Evolutionary conservation across 2,329 filamentous ascomycete species (phyloP).

Genomic region (Verticillium longisporum): DNA sequence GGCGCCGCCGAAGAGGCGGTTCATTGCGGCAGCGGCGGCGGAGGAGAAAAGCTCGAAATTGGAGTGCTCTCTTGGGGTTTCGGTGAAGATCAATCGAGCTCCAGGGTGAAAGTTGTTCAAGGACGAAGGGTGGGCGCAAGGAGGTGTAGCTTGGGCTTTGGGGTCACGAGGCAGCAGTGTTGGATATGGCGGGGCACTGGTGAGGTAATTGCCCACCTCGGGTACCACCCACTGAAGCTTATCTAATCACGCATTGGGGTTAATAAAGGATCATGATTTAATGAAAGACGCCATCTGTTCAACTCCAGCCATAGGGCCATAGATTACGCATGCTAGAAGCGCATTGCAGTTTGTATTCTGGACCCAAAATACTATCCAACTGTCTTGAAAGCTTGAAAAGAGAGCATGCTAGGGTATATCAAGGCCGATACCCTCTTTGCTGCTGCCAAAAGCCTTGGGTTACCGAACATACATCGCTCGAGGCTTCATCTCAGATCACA

Average conservation of each 20-base stretch:
- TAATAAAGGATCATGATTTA: too few species aligned
- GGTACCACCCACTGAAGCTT: not conserved
- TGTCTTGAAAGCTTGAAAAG: too few species aligned
- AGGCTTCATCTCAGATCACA: too few species aligned
- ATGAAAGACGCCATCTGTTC: too few species aligned
- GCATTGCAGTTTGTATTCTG: too few species aligned
- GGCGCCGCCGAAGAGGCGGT: conserved; percentile 89
- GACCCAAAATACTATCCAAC: too few species aligned
- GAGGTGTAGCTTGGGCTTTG: not conserved
- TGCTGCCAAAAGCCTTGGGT: too few species aligned
- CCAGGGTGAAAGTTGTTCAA: not conserved
- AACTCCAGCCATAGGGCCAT: too few species aligned
- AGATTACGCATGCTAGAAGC: too few species aligned
- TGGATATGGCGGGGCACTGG: not conserved
- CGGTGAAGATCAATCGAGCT: not conserved
- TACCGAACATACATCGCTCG: too few species aligned
- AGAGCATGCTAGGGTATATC: too few species aligned
- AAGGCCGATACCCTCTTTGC: too few species aligned
- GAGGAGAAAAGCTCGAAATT: not conserved
- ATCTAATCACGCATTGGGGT: not conserved
- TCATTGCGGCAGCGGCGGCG: conserved; percentile 55
- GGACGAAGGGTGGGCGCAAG: not conserved
- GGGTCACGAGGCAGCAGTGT: not conserved
- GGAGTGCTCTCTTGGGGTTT: not conserved
- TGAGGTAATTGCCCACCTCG: not conserved